Evolutionary conservation across 371 early-diverging fungal genomes (phyloP).

Genomic region (Syncephalastrum racemosum): DNA sequence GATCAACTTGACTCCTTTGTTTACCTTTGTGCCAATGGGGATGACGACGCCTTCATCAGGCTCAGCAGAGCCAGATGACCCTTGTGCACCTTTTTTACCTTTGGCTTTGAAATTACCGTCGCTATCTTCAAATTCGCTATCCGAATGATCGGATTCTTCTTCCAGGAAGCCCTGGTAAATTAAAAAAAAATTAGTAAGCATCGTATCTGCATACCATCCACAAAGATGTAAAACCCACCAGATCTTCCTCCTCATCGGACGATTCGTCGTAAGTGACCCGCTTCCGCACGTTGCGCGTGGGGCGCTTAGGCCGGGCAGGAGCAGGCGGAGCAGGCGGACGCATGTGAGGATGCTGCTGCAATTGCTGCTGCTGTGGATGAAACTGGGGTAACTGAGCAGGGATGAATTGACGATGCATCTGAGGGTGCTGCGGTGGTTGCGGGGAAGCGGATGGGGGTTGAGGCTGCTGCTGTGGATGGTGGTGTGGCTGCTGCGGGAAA

Average conservation of each 20-base stretch:
- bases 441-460: constrained; percentile 5
- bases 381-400: constrained; percentile 5
- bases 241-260: constrained; percentile 46
- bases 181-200: neutral
- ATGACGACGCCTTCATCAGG: constrained; percentile 54
- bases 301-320: constrained; percentile 30
- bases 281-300: constrained; percentile 39
- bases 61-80: constrained; percentile 8
- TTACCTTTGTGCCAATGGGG: constrained; percentile 67
- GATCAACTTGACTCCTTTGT: neutral
- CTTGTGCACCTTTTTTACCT: constrained; percentile 12
- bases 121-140: constrained; percentile 29
- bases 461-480: constrained; percentile 6
- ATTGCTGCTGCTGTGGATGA: constrained; percentile 16
- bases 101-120: constrained; percentile 21
- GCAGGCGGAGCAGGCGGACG: constrained; percentile 20
- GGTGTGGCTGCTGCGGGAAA: constrained; percentile 2
- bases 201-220: neutral
- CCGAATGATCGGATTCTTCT: constrained; percentile 31
- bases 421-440: constrained; percentile 5
- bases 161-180: constrained; percentile 24
- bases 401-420: neutral
- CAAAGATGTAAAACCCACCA: constrained; percentile 15
- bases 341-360: constrained; percentile 18
- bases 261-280: constrained; percentile 43